These are phyloP conservation scores for sunflower (Helianthus annuus) DNA, from an alignment of 129 eudicot species.

Conservation along the genomic window HanXRQr2.0-SUNRISE NC_035438.2:37877861-37878360, in stretches of 20 bases:
- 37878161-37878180: not conserved
- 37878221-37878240: constrained; percentile 57
- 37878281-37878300: constrained; percentile 95
- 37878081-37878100: constrained; percentile 46
- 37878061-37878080: constrained; percentile 89
- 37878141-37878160: not conserved
- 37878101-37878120: constrained; percentile 55
- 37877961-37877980: constrained; percentile 93
- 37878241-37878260: constrained; percentile 70
- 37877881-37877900: constrained; percentile 92
- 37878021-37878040: constrained; percentile 66
- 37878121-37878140: constrained; percentile 43
- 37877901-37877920: constrained; percentile 94
- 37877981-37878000: constrained; percentile 87
- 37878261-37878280: constrained; percentile 91
- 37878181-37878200: not conserved
- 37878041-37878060: constrained; percentile 59
- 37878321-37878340: constrained; percentile 91
- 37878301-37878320: constrained; percentile 86
- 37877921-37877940: constrained; percentile 82
- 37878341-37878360: constrained; percentile 83
- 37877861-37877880: constrained; percentile 92
- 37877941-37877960: constrained; percentile 87
- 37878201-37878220: too few species aligned
- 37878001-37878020: constrained; percentile 67